phyloP scores from a whole-genome alignment of 306 rosid species.

The Lablab purpureus region DNA sequence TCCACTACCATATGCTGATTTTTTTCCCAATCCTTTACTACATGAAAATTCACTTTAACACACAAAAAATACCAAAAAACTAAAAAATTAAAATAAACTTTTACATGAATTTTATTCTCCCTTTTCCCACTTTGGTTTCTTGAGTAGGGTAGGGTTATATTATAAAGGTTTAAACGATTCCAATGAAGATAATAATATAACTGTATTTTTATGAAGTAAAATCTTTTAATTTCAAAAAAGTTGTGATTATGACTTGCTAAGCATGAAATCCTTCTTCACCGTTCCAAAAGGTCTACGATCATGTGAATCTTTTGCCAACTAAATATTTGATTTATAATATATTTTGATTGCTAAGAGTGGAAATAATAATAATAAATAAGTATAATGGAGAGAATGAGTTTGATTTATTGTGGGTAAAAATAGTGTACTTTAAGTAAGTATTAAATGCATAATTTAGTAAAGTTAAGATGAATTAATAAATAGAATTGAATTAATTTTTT shows the following conservation, averaged over 20 bases:
- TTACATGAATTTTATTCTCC: not conserved
- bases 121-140: not conserved
- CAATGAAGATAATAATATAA: not conserved
- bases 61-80: not conserved
- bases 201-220: not conserved
- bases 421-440: not conserved
- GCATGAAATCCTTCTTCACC: not conserved
- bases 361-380: no score
- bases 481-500: not conserved
- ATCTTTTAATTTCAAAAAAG: not conserved
- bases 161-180: not conserved
- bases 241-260: not conserved
- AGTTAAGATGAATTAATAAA: not conserved
- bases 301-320: constrained; percentile 2
- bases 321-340: not conserved
- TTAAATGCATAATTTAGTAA: not conserved
- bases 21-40: not conserved
- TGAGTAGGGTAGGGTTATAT: no score
- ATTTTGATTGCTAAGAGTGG: not conserved
- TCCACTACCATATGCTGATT: not conserved
- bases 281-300: not conserved
- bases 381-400: no score
- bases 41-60: not conserved
- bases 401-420: not conserved
- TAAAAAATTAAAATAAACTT: not conserved